Conservation (phyloP, 176 grass and related monocot genomes). For the Musa itinerans region DNA sequence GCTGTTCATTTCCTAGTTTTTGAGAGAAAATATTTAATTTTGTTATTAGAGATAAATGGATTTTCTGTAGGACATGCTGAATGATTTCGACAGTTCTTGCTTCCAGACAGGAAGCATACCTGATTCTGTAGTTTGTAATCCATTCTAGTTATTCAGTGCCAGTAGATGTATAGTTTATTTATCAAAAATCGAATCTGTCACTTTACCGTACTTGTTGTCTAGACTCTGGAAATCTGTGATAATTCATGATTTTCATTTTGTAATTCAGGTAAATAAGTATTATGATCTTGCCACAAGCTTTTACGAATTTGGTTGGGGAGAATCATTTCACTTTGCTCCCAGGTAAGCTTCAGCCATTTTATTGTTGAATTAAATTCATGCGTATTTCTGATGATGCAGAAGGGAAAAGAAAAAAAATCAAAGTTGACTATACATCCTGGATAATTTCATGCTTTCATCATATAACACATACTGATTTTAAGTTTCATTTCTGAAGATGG, state of each 20-base stretch:
- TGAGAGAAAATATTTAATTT: too few species aligned
- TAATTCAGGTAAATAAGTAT: conserved; percentile 86
- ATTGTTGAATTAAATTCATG: background rate
- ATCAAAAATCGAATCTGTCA: background rate
- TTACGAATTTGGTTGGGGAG: conserved; percentile 99
- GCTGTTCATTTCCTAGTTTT: too few species aligned
- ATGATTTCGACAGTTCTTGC: too few species aligned
- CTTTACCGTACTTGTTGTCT: background rate
- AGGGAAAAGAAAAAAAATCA: background rate
- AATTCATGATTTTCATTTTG: background rate
- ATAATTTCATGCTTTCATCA: conserved; percentile 2
- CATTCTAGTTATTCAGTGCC: background rate
- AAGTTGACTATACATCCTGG: background rate
- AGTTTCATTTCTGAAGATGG: conserved; percentile 52
- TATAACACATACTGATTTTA: background rate
- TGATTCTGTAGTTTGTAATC: conserved; percentile 6
- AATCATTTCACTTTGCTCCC: conserved; percentile 99
- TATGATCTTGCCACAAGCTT: conserved; percentile 98
- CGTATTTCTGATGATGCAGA: background rate
- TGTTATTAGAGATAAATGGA: too few species aligned
- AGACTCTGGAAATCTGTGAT: background rate
- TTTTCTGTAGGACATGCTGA: too few species aligned
- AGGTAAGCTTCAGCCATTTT: conserved; percentile 30
- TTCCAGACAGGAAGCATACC: too few species aligned
- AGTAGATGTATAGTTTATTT: background rate